Percentiles rank a stretch among this genome's conserved stretches.
Conservation (phyloP, 768 basidiomycete species). For the Cystofilobasidium bisporidii region DNA sequence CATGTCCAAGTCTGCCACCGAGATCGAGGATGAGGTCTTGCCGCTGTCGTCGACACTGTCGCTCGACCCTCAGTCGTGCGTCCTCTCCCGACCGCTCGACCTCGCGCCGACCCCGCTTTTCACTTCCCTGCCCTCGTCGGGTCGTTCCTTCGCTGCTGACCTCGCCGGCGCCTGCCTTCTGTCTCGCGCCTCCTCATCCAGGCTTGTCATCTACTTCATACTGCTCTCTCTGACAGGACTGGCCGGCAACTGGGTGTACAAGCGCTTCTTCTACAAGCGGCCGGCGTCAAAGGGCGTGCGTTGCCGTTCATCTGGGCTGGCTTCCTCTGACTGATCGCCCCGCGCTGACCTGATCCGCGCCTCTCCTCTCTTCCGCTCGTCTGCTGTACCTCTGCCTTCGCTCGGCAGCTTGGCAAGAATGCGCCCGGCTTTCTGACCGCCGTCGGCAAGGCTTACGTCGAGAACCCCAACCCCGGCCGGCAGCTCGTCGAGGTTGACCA, state of each 20-base stretch:
- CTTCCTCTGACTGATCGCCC: neutral
- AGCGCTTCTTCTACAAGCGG: conserved; percentile 6
- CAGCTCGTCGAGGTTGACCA: conserved; percentile 27
- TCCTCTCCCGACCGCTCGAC: neutral
- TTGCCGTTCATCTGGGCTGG: neutral
- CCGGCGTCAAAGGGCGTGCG: neutral
- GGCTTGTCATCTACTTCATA: conserved; percentile 18
- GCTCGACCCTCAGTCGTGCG: conserved; percentile 20
- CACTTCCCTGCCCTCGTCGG: too few relatives aligned
- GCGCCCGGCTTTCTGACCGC: conserved; percentile 10
- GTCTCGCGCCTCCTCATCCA: too few relatives aligned
- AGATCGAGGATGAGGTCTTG: conserved; percentile 11
- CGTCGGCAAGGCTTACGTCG: conserved; percentile 16
- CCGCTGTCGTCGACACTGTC: conserved; percentile 4
- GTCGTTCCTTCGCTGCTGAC: neutral
- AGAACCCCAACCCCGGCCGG: conserved; percentile 28
- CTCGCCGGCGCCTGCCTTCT: neutral
- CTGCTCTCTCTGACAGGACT: conserved; percentile 7
- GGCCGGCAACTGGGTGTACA: conserved; percentile 15
- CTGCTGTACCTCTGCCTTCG: too few relatives aligned
- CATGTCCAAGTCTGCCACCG: neutral
- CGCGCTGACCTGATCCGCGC: neutral
- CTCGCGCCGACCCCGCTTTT: too few relatives aligned
- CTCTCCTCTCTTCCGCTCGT: neutral
- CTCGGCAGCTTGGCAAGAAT: neutral